Percentiles rank a stretch among this genome's conserved stretches.
These are phyloP conservation scores for Tricholoma saponaceum DNA, from an alignment of 768 basidiomycete species.

Conservation along the genomic window DNA sequence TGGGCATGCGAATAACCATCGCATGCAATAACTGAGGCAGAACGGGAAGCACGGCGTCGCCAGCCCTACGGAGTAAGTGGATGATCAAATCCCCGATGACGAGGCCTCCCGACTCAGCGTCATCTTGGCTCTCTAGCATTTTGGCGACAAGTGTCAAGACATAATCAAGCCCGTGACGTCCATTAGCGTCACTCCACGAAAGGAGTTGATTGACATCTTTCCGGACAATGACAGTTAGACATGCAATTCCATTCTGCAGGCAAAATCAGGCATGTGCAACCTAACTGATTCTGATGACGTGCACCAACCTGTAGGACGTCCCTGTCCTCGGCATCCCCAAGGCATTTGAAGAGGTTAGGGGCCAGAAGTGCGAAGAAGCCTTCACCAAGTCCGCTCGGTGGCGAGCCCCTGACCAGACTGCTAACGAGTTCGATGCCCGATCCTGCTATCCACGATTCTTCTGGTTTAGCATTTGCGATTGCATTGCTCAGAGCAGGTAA, in stretches of 20 bases:
- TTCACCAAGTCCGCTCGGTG: conserved; percentile 62
- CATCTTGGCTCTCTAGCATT: conserved; percentile 68
- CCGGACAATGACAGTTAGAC: conserved; percentile 79
- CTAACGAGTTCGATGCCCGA: conserved; percentile 82
- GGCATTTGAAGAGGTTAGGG: conserved; percentile 65
- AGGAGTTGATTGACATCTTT: conserved; percentile 85
- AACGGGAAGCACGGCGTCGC: conserved; percentile 75
- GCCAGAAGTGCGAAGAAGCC: conserved; percentile 79
- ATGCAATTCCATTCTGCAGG: conserved; percentile 73
- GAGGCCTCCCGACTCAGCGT: conserved; percentile 84
- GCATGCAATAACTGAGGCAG: conserved; percentile 85
- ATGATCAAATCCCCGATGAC: conserved; percentile 95
- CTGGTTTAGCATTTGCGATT: conserved; percentile 50
- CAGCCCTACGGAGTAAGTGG: conserved; percentile 82
- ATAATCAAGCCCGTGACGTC: conserved; percentile 72
- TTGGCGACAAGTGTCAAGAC: conserved; percentile 74
- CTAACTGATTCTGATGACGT: neutral
- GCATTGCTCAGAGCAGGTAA: conserved; percentile 69
- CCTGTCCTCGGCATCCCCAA: conserved; percentile 75
- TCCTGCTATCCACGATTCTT: conserved; percentile 72
- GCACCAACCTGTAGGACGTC: conserved; percentile 69
- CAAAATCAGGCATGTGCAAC: neutral
- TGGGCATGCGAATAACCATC: conserved; percentile 75
- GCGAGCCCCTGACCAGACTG: conserved; percentile 66
- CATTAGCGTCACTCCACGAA: conserved; percentile 63